These are phyloP conservation scores for Erythrophleum ivorense DNA, from an alignment of 331 rosid genomes.

Conservation along the genomic window DNA sequence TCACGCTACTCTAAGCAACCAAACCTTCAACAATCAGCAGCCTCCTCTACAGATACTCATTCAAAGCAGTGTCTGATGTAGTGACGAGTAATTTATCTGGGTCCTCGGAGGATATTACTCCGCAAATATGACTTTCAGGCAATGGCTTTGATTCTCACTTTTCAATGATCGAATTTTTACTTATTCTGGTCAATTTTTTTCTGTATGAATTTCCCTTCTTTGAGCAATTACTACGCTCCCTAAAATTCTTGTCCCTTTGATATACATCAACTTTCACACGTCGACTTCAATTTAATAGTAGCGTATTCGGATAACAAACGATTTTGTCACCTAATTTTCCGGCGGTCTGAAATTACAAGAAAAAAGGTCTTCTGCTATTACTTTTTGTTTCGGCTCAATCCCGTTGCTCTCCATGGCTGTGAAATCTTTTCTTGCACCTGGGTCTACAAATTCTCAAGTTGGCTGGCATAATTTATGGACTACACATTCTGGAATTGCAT, in stretches of 20 bases:
- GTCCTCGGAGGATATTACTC: neutral
- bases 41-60: too few species aligned
- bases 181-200: neutral
- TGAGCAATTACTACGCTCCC: neutral
- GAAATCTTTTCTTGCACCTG: conserved; percentile 22
- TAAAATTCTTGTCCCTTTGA: neutral
- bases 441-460: conserved; percentile 41
- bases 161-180: neutral
- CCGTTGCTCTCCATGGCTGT: conserved; percentile 34
- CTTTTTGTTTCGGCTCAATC: neutral
- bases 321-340: neutral
- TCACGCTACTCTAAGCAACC: too few species aligned
- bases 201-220: neutral
- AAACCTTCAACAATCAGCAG: too few species aligned
- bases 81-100: neutral
- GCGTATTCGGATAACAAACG: neutral
- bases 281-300: neutral
- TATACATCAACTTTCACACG: neutral
- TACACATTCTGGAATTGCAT: neutral
- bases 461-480: conserved; percentile 15
- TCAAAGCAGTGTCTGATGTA: too few species aligned
- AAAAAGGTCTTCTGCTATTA: neutral
- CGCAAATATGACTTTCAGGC: neutral
- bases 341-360: neutral
- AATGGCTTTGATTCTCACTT: neutral